Conservation (phyloP, 2,329 filamentous ascomycete species). For the Xylariaceae sp. region DNA sequence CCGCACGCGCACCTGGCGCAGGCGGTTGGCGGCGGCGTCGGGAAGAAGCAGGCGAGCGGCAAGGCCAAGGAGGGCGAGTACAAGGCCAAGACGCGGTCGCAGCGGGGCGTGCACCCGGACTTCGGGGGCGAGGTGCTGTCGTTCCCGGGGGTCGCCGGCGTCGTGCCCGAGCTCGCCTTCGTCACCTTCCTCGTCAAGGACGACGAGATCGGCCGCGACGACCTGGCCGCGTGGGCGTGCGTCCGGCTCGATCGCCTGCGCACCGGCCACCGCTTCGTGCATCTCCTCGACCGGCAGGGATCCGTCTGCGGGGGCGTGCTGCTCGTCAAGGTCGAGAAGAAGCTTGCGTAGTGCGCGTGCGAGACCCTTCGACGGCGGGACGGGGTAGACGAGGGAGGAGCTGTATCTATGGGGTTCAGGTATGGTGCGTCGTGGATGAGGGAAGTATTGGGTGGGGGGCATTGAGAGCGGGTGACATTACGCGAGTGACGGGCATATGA, state of each 20-base stretch:
- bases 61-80: conserved; percentile 60
- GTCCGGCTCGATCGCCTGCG: conserved; percentile 80
- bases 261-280: conserved; percentile 76
- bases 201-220: conserved; percentile 77
- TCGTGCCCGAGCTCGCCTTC: conserved; percentile 73
- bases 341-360: conserved; percentile 21
- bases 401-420: conserved; percentile 22
- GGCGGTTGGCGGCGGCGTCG: neutral
- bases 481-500: neutral
- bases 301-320: conserved; percentile 67
- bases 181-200: conserved; percentile 86
- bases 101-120: conserved; percentile 63
- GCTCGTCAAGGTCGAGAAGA: conserved; percentile 72
- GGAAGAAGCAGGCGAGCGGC: conserved; percentile 46
- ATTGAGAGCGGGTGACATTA: neutral
- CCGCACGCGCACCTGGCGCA: conserved; percentile 31
- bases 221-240: conserved; percentile 85
- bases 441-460: conserved; percentile 5
- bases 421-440: neutral
- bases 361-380: neutral
- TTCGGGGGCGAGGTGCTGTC: conserved; percentile 60
- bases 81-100: conserved; percentile 62
- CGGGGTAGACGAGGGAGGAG: conserved; percentile 28
- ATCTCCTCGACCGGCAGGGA: conserved; percentile 71
- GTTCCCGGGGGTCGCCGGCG: conserved; percentile 57